Evolutionary conservation across 75 land plant genomes (phyloP).

Genomic region (Sequoiadendron giganteum): DNA sequence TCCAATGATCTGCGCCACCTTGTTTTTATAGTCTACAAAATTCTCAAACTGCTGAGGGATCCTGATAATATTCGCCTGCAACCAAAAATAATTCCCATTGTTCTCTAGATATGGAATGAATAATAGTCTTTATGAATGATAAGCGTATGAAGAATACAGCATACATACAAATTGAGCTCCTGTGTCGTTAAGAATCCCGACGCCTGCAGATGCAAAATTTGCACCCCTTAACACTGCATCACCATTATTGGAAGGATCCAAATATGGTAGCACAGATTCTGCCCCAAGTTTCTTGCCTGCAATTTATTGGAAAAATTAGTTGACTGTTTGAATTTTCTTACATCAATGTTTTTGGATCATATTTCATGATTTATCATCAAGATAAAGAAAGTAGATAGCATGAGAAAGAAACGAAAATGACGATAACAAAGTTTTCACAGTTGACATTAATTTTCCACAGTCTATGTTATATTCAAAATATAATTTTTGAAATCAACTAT

Average conservation of each 20-base stretch:
- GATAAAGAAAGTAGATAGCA: too few relatives aligned
- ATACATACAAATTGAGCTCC: conserved; percentile 44
- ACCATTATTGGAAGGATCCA: conserved; percentile 23
- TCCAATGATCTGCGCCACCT: conserved; percentile 41
- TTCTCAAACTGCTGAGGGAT: conserved; percentile 50
- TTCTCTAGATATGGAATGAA: not conserved
- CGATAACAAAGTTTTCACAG: too few relatives aligned
- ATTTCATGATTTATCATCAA: too few relatives aligned
- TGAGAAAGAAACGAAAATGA: too few relatives aligned
- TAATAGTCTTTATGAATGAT: too few relatives aligned
- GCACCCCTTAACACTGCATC: conserved; percentile 38
- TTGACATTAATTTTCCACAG: not conserved
- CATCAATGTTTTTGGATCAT: too few relatives aligned
- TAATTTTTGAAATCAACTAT: too few relatives aligned
- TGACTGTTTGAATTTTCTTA: too few relatives aligned
- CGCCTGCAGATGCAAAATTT: conserved; percentile 59
- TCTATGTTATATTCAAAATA: too few relatives aligned
- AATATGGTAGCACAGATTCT: conserved; percentile 11
- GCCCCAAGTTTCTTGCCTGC: conserved; percentile 1
- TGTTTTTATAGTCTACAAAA: conserved; percentile 44
- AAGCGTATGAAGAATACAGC: too few relatives aligned
- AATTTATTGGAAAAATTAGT: not conserved
- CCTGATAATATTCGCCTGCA: conserved; percentile 54
- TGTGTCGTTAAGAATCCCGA: conserved; percentile 52
- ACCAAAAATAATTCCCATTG: not conserved